Evolutionary conservation across 2,329 filamentous ascomycete genomes (phyloP).

Genomic region (Dothideomycetes sp.): DNA sequence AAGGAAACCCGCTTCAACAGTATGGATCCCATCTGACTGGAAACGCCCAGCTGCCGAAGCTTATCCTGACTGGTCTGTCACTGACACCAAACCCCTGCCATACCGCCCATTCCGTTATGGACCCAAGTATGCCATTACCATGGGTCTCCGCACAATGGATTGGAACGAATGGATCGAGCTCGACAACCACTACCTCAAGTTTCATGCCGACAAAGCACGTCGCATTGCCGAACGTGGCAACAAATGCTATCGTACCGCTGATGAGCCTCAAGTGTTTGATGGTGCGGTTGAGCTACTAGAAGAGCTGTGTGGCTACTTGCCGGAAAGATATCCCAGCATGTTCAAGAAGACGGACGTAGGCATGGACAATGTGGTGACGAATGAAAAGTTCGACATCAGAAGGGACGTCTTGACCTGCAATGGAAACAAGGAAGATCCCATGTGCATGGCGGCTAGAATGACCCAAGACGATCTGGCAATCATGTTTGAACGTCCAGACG

Average conservation of each 20-base stretch:
- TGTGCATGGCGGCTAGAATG: conserved; percentile 61
- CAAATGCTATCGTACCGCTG: conserved; percentile 59
- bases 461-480: conserved; percentile 75
- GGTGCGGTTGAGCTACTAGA: conserved; percentile 67
- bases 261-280: conserved; percentile 45
- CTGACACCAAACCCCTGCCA: conserved; percentile 59
- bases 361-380: conserved; percentile 59
- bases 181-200: conserved; percentile 66
- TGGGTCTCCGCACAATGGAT: conserved; percentile 61
- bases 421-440: conserved; percentile 55
- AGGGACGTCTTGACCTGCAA: conserved; percentile 43
- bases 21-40: conserved; percentile 50
- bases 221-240: conserved; percentile 56
- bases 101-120: conserved; percentile 72
- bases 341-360: conserved; percentile 54
- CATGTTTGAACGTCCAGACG: conserved; percentile 67
- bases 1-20: conserved; percentile 23
- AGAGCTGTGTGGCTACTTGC: conserved; percentile 60
- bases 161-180: conserved; percentile 75
- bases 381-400: conserved; percentile 59
- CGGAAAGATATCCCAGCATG: conserved; percentile 62
- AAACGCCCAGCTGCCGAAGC: conserved; percentile 47
- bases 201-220: conserved; percentile 57
- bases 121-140: conserved; percentile 64
- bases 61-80: conserved; percentile 58